Percentiles rank a stretch among this genome's conserved stretches.
Conservation (phyloP, 148 eudicot species). For the Vaccinium macrocarpon region DNA sequence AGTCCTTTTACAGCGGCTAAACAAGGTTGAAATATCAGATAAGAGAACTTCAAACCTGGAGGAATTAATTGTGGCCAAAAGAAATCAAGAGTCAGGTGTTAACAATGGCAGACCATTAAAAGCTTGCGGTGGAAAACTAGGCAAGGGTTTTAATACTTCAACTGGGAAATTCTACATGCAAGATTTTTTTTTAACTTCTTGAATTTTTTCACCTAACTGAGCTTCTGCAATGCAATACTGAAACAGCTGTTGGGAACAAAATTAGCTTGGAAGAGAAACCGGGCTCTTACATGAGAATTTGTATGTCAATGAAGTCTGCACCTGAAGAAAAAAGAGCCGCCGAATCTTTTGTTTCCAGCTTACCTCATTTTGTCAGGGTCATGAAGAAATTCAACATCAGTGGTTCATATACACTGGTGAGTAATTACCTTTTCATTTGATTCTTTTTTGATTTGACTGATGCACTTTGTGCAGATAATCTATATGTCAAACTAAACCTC, state of each 20-base stretch:
- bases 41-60: slow-evolving; percentile 10
- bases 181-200: background rate
- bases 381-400: slow-evolving; percentile 76
- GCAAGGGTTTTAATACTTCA: slow-evolving; percentile 19
- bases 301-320: slow-evolving; percentile 57
- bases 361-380: slow-evolving; percentile 75
- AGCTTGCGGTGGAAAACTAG: slow-evolving; percentile 26
- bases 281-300: slow-evolving; percentile 37
- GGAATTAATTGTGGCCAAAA: background rate
- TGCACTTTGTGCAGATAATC: background rate
- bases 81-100: slow-evolving; percentile 10
- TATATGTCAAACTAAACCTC: background rate
- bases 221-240: slow-evolving; percentile 13
- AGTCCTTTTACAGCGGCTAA: slow-evolving; percentile 10
- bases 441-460: background rate
- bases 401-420: slow-evolving; percentile 76
- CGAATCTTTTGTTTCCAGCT: slow-evolving; percentile 59
- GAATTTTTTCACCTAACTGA: slow-evolving; percentile 5
- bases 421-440: slow-evolving; percentile 22
- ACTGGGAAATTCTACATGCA: background rate
- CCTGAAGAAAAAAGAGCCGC: slow-evolving; percentile 76
- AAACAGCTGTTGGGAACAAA: slow-evolving; percentile 26
- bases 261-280: slow-evolving; percentile 24
- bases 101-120: slow-evolving; percentile 17
- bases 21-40: slow-evolving; percentile 17